Evolutionary conservation across 2,329 filamentous ascomycete genomes (phyloP).

Genomic region (Ophiosphaerella herpotricha): DNA sequence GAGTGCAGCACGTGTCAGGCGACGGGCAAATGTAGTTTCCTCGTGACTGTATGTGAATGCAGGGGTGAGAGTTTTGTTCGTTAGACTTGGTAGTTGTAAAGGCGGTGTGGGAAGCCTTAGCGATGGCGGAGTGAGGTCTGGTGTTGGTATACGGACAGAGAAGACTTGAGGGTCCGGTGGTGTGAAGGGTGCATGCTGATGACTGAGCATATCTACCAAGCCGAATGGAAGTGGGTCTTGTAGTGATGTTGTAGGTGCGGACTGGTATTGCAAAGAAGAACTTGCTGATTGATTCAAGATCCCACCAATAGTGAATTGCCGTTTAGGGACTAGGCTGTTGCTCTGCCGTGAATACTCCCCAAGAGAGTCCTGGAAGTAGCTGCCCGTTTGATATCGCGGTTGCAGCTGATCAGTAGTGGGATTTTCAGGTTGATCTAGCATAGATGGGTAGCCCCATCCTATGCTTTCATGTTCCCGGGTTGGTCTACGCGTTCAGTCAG

Average conservation of each 20-base stretch:
- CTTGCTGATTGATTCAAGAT: constrained; percentile 26
- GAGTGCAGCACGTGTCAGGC: constrained; percentile 67
- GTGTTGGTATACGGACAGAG: constrained; percentile 29
- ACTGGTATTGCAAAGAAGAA: constrained; percentile 4
- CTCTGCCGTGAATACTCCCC: constrained; percentile 6
- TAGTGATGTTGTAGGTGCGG: constrained; percentile 4
- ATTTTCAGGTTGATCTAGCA: not conserved
- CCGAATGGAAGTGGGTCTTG: constrained; percentile 35
- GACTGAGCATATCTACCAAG: constrained; percentile 30
- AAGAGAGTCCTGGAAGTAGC: constrained; percentile 17
- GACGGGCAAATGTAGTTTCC: constrained; percentile 71
- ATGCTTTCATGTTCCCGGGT: constrained; percentile 11
- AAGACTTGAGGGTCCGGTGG: constrained; percentile 23
- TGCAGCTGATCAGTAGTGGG: not conserved
- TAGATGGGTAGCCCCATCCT: constrained; percentile 33
- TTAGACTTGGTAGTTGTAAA: constrained; percentile 14
- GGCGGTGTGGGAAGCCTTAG: constrained; percentile 31
- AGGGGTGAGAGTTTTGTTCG: constrained; percentile 33
- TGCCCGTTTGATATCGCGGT: constrained; percentile 8
- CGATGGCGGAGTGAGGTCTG: constrained; percentile 30
- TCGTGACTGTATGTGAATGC: constrained; percentile 64
- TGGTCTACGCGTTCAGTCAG: constrained; percentile 8
- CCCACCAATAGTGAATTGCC: constrained; percentile 20
- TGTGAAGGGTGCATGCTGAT: constrained; percentile 20
- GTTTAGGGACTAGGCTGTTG: constrained; percentile 16